These are phyloP conservation scores for Thalassiosira hispida DNA, from an alignment of 352 stramenopile species.

Conservation along the genomic window DNA sequence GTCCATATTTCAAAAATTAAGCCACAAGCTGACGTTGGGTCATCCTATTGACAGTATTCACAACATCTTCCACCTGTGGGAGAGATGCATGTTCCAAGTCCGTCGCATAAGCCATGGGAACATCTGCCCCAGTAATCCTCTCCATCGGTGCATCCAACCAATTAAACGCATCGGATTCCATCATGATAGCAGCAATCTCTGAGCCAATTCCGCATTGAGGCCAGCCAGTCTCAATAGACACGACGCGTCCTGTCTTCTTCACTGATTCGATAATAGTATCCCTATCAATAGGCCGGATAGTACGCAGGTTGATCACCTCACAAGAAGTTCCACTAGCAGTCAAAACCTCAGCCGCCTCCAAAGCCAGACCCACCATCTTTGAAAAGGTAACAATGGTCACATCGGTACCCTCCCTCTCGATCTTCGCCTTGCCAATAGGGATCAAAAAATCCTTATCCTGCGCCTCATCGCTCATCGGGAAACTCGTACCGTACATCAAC, in stretches of 20 bases:
- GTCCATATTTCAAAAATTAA: no score
- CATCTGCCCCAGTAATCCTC: constrained; percentile 96
- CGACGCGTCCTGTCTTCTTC: constrained; percentile 98
- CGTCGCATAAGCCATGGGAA: constrained; percentile 98
- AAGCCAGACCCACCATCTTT: constrained; percentile 93
- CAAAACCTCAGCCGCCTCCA: constrained; percentile 95
- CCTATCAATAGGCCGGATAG: constrained; percentile 95
- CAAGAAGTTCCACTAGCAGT: constrained; percentile 93
- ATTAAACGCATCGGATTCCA: constrained; percentile 97
- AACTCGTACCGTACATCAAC: constrained; percentile 96
- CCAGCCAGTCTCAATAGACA: constrained; percentile 97
- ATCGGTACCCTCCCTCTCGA: constrained; percentile 96
- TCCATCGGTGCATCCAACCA: constrained; percentile 98
- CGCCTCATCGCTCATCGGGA: constrained; percentile 97
- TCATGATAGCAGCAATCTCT: constrained; percentile 97
- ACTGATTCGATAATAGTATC: constrained; percentile 96
- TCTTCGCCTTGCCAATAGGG: constrained; percentile 98
- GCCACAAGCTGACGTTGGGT: constrained; percentile 73
- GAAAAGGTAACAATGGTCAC: constrained; percentile 98
- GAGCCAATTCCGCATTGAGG: constrained; percentile 96
- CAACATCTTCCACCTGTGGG: constrained; percentile 94
- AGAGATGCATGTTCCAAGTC: constrained; percentile 95
- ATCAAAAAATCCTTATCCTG: constrained; percentile 97
- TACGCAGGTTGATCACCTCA: constrained; percentile 96
- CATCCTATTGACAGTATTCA: constrained; percentile 91